A percentile compares a stretch with the other conserved stretches of the same genome.
Conservation (phyloP, 163 green algal species). For the Volvox carteri region DNA sequence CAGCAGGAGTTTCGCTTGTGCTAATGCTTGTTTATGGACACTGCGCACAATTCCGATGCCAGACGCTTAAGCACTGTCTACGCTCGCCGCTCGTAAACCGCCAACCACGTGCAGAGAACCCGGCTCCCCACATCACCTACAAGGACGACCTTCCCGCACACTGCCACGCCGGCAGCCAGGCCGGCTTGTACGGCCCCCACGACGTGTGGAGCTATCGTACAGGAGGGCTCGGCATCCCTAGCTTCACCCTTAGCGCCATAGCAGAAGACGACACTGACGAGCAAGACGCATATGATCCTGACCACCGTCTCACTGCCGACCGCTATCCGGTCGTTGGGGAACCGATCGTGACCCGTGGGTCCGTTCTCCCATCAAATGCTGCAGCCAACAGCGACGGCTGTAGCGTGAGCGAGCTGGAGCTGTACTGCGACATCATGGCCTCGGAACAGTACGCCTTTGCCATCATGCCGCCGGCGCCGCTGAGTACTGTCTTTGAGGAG, state of each 20-base stretch:
- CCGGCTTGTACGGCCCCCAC: background rate
- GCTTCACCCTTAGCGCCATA: conserved; percentile 13
- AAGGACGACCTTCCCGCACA: background rate
- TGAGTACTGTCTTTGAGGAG: conserved; percentile 9
- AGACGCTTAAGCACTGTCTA: too few relatives aligned
- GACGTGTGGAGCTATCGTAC: background rate
- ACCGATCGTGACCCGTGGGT: background rate
- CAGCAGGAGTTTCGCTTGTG: too few relatives aligned
- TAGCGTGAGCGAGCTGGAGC: background rate
- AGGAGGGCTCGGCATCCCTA: background rate
- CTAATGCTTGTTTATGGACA: too few relatives aligned
- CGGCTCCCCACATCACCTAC: background rate
- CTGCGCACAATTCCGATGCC: too few relatives aligned
- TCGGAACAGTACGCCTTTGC: background rate
- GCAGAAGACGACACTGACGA: background rate
- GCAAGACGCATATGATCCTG: background rate
- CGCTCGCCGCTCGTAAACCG: too few relatives aligned
- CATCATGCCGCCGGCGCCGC: background rate
- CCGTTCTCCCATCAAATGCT: too few relatives aligned
- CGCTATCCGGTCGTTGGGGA: background rate
- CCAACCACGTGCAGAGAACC: too few relatives aligned
- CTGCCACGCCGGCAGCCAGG: background rate
- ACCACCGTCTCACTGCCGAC: background rate
- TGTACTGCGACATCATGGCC: background rate
- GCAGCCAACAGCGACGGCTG: background rate